phyloP scores from a whole-genome alignment of 306 rosid species.

The Oemleria cerasiformis region DNA sequence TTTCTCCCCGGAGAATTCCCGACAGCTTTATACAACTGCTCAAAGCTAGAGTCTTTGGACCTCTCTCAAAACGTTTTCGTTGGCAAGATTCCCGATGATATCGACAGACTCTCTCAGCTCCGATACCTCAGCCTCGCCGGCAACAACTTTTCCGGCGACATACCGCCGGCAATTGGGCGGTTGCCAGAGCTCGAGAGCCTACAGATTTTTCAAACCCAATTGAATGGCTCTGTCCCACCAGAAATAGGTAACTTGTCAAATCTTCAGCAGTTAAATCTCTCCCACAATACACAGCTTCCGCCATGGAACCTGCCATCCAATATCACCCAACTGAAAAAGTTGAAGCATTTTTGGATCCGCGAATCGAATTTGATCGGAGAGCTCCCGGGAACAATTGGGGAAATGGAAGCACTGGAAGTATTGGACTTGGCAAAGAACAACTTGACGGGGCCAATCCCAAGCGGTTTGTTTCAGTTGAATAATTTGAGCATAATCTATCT shows the following conservation, averaged over 20 bases:
- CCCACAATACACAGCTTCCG: slow-evolving; percentile 14
- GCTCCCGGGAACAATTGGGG: slow-evolving; percentile 51
- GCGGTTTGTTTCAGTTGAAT: slow-evolving; percentile 41
- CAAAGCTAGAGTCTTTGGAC: slow-evolving; percentile 46
- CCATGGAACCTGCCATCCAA: slow-evolving; percentile 35
- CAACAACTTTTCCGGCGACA: slow-evolving; percentile 46
- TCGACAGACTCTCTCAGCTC: slow-evolving; percentile 38
- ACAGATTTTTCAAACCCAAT: slow-evolving; percentile 17
- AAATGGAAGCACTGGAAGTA: slow-evolving; percentile 46
- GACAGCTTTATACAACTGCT: slow-evolving; percentile 44
- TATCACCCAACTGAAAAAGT: slow-evolving; percentile 46
- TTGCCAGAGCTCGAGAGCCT: slow-evolving; percentile 39
- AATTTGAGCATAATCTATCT: slow-evolving; percentile 44
- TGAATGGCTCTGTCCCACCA: slow-evolving; percentile 48
- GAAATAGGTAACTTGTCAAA: slow-evolving; percentile 59
- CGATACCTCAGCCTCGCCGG: slow-evolving; percentile 40
- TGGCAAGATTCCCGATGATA: slow-evolving; percentile 47
- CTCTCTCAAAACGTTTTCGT: slow-evolving; percentile 46
- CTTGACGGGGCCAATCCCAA: slow-evolving; percentile 53
- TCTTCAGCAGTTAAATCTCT: slow-evolving; percentile 39
- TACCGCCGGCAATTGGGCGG: slow-evolving; percentile 51
- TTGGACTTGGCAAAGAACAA: slow-evolving; percentile 39
- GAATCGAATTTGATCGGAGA: slow-evolving; percentile 46
- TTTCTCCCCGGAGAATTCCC: slow-evolving; percentile 51
- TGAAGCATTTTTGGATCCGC: slow-evolving; percentile 37